phyloP scores from a whole-genome alignment of 2,329 filamentous ascomycete species.

The Calonectria pteridis region DNA sequence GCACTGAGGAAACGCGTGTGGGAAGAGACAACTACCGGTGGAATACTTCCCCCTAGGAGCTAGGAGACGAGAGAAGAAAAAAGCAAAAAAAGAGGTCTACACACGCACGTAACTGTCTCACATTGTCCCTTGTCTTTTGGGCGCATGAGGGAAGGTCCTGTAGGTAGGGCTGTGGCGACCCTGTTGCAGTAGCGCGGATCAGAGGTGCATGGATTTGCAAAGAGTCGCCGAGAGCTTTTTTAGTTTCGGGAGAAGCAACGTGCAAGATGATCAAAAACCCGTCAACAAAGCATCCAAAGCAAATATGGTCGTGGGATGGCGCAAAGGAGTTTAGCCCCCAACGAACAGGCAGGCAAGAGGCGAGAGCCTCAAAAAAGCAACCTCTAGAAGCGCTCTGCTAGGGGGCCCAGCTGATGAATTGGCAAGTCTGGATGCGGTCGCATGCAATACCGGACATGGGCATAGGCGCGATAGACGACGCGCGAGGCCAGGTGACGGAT shows the following conservation, averaged over 20 bases:
- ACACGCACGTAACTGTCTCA: conserved; percentile 13
- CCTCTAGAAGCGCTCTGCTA: background rate
- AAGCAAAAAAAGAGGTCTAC: conserved; percentile 10
- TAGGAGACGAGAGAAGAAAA: background rate
- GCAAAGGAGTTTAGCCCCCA: conserved; percentile 13
- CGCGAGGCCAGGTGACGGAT: conserved; percentile 1
- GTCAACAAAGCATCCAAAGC: background rate
- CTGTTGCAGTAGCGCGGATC: conserved; percentile 21
- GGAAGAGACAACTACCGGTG: conserved; percentile 40
- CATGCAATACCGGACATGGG: background rate
- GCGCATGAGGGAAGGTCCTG: background rate
- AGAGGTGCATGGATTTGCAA: background rate
- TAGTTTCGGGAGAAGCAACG: conserved; percentile 19
- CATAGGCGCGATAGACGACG: conserved; percentile 24
- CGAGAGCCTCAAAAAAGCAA: conserved; percentile 1
- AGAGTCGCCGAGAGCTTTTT: conserved; percentile 5
- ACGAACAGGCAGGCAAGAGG: background rate
- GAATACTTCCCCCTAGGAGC: conserved; percentile 6
- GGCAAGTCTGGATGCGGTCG: background rate
- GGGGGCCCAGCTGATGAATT: background rate
- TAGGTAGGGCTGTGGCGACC: conserved; percentile 12
- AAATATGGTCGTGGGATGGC: conserved; percentile 14
- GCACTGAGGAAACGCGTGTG: conserved; percentile 13
- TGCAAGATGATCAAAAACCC: background rate
- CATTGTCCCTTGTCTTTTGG: conserved; percentile 5